These are phyloP conservation scores for Petunia hybrid DNA, from an alignment of 305 asterid species.

Conservation along the genomic window DNA sequence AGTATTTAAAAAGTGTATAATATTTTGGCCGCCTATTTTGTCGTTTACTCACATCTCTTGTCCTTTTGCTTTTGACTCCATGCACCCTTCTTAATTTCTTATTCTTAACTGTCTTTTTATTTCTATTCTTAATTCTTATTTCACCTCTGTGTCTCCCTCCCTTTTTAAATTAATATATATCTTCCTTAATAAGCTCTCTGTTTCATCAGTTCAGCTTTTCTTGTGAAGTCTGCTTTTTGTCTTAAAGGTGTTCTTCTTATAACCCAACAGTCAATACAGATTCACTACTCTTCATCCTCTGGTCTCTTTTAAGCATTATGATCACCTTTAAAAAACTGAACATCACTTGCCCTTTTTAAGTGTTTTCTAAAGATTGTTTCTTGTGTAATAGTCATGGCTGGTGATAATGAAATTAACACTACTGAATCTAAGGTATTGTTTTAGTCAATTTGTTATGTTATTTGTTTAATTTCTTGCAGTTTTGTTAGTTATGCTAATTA, in stretches of 20 bases:
- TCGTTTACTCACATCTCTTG: constrained; percentile 59
- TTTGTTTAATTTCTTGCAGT: neutral
- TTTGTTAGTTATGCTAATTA: constrained; percentile 34
- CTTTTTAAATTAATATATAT: constrained; percentile 14
- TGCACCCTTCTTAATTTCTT: neutral
- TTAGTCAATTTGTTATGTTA: neutral
- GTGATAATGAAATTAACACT: constrained; percentile 79
- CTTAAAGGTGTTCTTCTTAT: neutral
- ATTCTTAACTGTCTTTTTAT: neutral
- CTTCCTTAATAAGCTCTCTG: constrained; percentile 27
- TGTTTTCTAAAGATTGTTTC: constrained; percentile 5
- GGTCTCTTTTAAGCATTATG: constrained; percentile 30
- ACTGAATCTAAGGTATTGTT: constrained; percentile 71
- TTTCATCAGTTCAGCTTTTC: neutral
- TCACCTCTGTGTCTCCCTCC: constrained; percentile 6
- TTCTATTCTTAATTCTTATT: neutral
- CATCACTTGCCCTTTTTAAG: constrained; percentile 38
- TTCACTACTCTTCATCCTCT: no score
- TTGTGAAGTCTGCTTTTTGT: constrained; percentile 41
- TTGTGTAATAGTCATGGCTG: constrained; percentile 62
- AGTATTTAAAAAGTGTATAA: constrained; percentile 43
- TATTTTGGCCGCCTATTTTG: constrained; percentile 71
- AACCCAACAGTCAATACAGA: no score
- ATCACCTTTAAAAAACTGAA: constrained; percentile 30
- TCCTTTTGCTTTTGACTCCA: constrained; percentile 49